These are phyloP conservation scores for Termitomyces sp. DNA, from an alignment of 1,284 basidiomycete species.

Conservation along the genomic window DNA sequence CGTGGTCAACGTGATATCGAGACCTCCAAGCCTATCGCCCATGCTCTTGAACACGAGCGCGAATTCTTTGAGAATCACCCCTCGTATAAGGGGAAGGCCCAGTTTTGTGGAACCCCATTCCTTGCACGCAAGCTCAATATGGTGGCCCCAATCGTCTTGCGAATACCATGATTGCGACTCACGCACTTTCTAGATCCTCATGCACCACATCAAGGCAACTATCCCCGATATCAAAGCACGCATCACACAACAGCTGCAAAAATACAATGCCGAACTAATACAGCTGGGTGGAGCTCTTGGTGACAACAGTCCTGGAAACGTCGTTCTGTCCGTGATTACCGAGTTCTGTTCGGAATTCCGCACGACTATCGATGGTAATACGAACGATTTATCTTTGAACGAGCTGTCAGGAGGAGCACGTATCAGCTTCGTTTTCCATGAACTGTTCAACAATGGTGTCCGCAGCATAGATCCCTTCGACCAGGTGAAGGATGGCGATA, in stretches of 20 bases:
- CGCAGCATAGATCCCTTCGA: slow-evolving; percentile 97
- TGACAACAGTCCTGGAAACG: slow-evolving; percentile 80
- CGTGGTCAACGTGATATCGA: slow-evolving; percentile 98
- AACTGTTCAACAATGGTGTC: slow-evolving; percentile 94
- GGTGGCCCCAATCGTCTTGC: slow-evolving; percentile 42
- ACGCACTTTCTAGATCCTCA: slow-evolving; percentile 67
- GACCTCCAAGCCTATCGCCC: slow-evolving; percentile 74
- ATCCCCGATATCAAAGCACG: slow-evolving; percentile 96
- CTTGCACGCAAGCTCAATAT: slow-evolving; percentile 95
- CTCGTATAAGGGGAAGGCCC: slow-evolving; percentile 89
- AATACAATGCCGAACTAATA: slow-evolving; percentile 81
- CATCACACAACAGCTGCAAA: slow-evolving; percentile 83
- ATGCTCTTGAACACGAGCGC: slow-evolving; percentile 86
- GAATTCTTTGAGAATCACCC: slow-evolving; percentile 92
- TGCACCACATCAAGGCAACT: slow-evolving; percentile 96
- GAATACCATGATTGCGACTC: not conserved
- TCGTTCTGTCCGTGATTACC: slow-evolving; percentile 93
- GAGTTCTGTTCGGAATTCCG: slow-evolving; percentile 98
- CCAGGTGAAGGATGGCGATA: slow-evolving; percentile 97
- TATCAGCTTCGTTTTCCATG: slow-evolving; percentile 98
- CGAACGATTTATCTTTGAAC: slow-evolving; percentile 90
- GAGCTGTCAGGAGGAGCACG: slow-evolving; percentile 96
- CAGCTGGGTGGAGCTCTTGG: slow-evolving; percentile 86
- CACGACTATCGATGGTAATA: slow-evolving; percentile 94
- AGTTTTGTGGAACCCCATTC: slow-evolving; percentile 98